phyloP scores from a whole-genome alignment of 805 yeast species.

The Saturnispora zaruensis region DNA sequence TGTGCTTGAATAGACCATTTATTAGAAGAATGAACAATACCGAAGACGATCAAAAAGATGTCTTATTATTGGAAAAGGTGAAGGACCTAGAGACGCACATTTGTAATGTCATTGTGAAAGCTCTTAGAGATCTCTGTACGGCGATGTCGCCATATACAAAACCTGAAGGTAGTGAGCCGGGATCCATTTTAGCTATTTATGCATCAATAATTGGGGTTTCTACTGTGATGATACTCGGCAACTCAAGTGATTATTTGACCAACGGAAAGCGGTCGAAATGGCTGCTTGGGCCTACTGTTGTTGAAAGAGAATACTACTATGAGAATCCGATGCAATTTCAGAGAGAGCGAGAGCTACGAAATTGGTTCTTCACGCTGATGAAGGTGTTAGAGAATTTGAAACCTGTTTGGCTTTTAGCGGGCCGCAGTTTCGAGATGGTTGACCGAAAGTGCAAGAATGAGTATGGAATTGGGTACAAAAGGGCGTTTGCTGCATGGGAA shows the following conservation, averaged over 20 bases:
- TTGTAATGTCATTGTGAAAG: slow-evolving; percentile 28
- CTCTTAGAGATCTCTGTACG: slow-evolving; percentile 35
- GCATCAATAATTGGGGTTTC: slow-evolving; percentile 20
- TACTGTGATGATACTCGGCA: slow-evolving; percentile 4
- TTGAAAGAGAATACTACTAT: slow-evolving; percentile 1
- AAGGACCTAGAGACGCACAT: slow-evolving; percentile 25
- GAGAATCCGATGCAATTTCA: neutral
- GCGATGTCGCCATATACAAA: slow-evolving; percentile 32
- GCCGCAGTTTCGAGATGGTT: neutral
- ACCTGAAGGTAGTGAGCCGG: slow-evolving; percentile 34
- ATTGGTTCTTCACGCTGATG: slow-evolving; percentile 7
- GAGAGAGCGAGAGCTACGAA: slow-evolving; percentile 4
- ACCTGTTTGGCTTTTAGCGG: slow-evolving; percentile 1
- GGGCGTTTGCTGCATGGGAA: slow-evolving; percentile 3
- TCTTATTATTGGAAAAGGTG: slow-evolving; percentile 13
- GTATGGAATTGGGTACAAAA: slow-evolving; percentile 5
- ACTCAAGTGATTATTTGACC: neutral
- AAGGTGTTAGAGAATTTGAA: neutral
- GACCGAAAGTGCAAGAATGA: slow-evolving; percentile 1
- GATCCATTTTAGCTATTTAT: slow-evolving; percentile 40
- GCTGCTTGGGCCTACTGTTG: slow-evolving; percentile 1
- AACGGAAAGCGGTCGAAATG: neutral
- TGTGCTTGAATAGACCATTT: slow-evolving; percentile 56
- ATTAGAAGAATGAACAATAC: slow-evolving; percentile 10
- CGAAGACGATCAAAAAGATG: neutral